Conservation (phyloP, 1,139 yeast genomes). For the Candida pseudoviswanathii region DNA sequence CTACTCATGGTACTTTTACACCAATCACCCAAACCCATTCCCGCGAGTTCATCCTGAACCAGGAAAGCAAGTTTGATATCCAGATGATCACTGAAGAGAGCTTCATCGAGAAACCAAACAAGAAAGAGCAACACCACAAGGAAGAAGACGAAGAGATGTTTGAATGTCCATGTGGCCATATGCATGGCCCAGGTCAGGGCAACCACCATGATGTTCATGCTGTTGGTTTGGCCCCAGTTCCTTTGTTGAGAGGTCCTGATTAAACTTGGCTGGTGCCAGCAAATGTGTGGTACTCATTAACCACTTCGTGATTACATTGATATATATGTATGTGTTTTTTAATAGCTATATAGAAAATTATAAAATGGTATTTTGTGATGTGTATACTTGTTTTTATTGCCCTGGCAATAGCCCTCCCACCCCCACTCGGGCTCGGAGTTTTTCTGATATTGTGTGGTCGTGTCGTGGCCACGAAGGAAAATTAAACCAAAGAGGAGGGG, state of each 20-base stretch:
- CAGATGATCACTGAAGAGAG: constrained; percentile 14
- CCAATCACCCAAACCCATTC: constrained; percentile 17
- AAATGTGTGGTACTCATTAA: constrained; percentile 37
- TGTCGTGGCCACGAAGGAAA: not conserved
- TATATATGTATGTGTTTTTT: not conserved
- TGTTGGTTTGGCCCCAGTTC: constrained; percentile 30
- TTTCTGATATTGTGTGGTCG: not conserved
- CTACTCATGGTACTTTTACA: constrained; percentile 14
- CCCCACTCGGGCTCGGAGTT: not conserved
- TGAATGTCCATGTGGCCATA: constrained; percentile 37
- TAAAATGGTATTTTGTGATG: no score
- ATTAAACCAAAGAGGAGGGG: not conserved
- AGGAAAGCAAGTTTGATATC: constrained; percentile 8
- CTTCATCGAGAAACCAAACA: constrained; percentile 5
- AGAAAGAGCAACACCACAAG: not conserved
- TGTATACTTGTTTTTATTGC: not conserved
- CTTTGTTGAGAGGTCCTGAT: constrained; percentile 39
- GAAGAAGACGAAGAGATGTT: constrained; percentile 9
- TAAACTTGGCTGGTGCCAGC: constrained; percentile 11
- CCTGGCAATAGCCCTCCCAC: not conserved
- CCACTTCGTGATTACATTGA: not conserved
- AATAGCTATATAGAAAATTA: not conserved
- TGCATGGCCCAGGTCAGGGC: constrained; percentile 40
- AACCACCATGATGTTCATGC: constrained; percentile 31
- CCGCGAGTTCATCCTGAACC: constrained; percentile 8